Conservation (phyloP, 2,329 filamentous ascomycete genomes). For the Neurospora sp. region DNA sequence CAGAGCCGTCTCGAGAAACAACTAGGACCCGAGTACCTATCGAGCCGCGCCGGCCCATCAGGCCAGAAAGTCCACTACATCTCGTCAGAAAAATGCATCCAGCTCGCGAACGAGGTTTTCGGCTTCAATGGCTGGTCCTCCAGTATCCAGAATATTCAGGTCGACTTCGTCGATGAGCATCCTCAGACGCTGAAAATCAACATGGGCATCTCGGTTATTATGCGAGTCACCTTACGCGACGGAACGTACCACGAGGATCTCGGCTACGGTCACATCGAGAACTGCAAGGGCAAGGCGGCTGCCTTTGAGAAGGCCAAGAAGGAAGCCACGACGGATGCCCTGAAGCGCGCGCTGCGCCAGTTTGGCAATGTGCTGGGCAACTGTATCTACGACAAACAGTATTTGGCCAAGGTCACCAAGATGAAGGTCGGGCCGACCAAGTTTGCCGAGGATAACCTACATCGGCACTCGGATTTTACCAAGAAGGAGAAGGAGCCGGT, state of each 20-base stretch:
- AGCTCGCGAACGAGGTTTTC: slow-evolving; percentile 88
- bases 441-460: slow-evolving; percentile 70
- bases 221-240: slow-evolving; percentile 82
- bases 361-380: slow-evolving; percentile 98
- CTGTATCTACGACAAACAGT: slow-evolving; percentile 96
- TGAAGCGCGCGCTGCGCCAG: slow-evolving; percentile 81
- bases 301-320: slow-evolving; percentile 99
- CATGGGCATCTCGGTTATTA: slow-evolving; percentile 79
- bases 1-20: slow-evolving; percentile 84
- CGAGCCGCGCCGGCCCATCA: slow-evolving; percentile 69
- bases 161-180: slow-evolving; percentile 91
- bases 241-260: slow-evolving; percentile 98
- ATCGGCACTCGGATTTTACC: slow-evolving; percentile 66
- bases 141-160: slow-evolving; percentile 86
- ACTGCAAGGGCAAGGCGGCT: slow-evolving; percentile 86
- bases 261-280: slow-evolving; percentile 93
- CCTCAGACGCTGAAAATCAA: slow-evolving; percentile 68
- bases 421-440: slow-evolving; percentile 70
- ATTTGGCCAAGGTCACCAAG: slow-evolving; percentile 80
- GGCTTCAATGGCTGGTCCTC: slow-evolving; percentile 98
- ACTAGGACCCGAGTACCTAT: slow-evolving; percentile 92
- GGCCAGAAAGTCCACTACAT: slow-evolving; percentile 88
- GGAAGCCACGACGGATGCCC: slow-evolving; percentile 86
- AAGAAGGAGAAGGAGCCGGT: slow-evolving; percentile 50
- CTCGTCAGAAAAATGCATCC: slow-evolving; percentile 93